Evolutionary conservation across 192 early-diverging fungal genomes (phyloP).

Genomic region (Polychytrium aggregatum): DNA sequence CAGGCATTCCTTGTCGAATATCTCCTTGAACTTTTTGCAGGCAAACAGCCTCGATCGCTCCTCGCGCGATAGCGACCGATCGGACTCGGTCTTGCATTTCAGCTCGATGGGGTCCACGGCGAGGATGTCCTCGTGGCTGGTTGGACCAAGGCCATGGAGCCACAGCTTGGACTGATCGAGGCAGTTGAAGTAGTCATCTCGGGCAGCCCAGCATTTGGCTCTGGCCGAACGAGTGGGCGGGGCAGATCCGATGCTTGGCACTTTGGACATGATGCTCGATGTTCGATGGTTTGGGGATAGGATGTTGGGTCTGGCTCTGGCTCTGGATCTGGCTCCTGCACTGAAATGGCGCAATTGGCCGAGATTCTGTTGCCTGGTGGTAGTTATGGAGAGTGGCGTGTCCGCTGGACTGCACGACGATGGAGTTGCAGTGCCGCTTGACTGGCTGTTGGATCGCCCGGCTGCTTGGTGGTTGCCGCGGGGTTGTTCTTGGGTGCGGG

Average conservation of each 20-base stretch:
- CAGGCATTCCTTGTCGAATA: slow-evolving; percentile 55
- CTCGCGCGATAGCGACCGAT: slow-evolving; percentile 14
- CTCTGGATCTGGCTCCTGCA: too few species aligned
- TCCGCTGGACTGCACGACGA: too few species aligned
- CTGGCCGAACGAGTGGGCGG: slow-evolving; percentile 55
- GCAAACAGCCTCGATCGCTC: slow-evolving; percentile 19
- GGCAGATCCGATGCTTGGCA: slow-evolving; percentile 6
- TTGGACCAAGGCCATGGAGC: slow-evolving; percentile 29
- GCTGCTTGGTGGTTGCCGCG: too few species aligned
- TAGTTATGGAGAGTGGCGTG: too few species aligned
- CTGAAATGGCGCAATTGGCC: too few species aligned
- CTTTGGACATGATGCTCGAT: too few species aligned
- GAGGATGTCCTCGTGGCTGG: slow-evolving; percentile 25
- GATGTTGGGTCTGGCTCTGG: too few species aligned
- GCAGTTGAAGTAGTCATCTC: slow-evolving; percentile 71
- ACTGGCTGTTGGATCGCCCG: too few species aligned
- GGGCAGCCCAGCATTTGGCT: slow-evolving; percentile 62
- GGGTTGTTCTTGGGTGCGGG: too few species aligned
- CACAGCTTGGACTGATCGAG: slow-evolving; percentile 54
- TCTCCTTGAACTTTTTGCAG: slow-evolving; percentile 40
- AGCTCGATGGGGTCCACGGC: slow-evolving; percentile 20
- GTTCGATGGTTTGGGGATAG: too few species aligned
- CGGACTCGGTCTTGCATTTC: slow-evolving; percentile 27
- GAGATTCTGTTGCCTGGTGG: too few species aligned
- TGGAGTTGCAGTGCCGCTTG: too few species aligned